Conservation (phyloP, 2,329 filamentous ascomycete genomes). For the Tolypocladium cylindrosporum region DNA sequence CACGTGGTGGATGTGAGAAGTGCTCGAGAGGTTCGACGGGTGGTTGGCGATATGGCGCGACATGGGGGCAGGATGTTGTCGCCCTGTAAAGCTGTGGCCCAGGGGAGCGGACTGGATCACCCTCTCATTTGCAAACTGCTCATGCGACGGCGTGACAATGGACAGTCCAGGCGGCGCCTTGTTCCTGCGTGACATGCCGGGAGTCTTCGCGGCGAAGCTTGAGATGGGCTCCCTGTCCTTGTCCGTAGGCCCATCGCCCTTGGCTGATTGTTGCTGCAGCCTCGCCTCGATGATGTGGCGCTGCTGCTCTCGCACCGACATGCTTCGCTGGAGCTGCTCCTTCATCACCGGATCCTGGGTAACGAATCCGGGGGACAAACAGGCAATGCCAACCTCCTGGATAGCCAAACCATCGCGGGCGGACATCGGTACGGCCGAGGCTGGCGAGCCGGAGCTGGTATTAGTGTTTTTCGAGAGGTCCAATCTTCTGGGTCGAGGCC, state of each 20-base stretch:
- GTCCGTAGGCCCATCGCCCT: constrained; percentile 54
- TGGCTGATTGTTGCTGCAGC: constrained; percentile 77
- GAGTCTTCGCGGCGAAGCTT: constrained; percentile 56
- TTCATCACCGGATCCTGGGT: constrained; percentile 96
- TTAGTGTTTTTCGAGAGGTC: constrained; percentile 60
- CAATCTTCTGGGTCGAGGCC: constrained; percentile 56
- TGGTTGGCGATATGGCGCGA: constrained; percentile 74
- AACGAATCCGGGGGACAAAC: constrained; percentile 88
- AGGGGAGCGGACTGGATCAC: constrained; percentile 95
- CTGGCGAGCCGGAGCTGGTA: constrained; percentile 40
- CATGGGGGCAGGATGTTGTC: constrained; percentile 66
- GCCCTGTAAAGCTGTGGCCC: constrained; percentile 88
- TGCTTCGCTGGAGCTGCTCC: constrained; percentile 86
- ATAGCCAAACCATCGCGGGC: constrained; percentile 72
- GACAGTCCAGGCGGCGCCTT: constrained; percentile 83
- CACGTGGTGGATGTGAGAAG: constrained; percentile 83
- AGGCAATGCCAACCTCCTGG: constrained; percentile 88
- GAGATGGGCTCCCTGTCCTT: constrained; percentile 40
- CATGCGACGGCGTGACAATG: constrained; percentile 88
- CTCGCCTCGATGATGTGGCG: constrained; percentile 89
- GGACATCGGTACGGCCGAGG: constrained; percentile 65
- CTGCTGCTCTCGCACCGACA: constrained; percentile 89
- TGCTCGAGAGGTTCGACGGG: constrained; percentile 71
- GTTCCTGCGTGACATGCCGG: constrained; percentile 62
- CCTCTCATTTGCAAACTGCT: constrained; percentile 85